These are phyloP conservation scores for Cornus kousa DNA, from an alignment of 148 eudicot genomes.

Conservation along the genomic window DNA sequence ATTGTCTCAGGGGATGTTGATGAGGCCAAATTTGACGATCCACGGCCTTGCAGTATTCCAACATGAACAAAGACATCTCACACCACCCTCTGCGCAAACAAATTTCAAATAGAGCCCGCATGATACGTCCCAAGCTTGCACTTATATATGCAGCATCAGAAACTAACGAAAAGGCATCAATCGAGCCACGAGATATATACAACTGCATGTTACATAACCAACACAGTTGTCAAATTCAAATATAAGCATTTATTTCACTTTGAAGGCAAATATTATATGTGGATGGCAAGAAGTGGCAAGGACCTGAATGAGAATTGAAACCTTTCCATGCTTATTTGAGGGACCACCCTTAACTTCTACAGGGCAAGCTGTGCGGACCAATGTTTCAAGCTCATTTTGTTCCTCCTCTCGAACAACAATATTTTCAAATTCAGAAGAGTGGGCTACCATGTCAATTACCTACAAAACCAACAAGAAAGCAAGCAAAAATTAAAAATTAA, in stretches of 20 bases:
- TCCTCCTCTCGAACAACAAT: slow-evolving; percentile 97
- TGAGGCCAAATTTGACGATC: slow-evolving; percentile 99
- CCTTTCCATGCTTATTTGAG: slow-evolving; percentile 92
- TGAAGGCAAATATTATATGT: neutral
- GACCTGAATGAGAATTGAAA: slow-evolving; percentile 97
- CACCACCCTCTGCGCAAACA: slow-evolving; percentile 99
- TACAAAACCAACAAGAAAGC: slow-evolving; percentile 23
- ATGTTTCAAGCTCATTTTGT: slow-evolving; percentile 79
- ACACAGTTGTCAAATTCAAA: slow-evolving; percentile 17
- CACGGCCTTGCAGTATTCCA: slow-evolving; percentile 98
- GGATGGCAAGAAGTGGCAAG: slow-evolving; percentile 3
- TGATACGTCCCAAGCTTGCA: slow-evolving; percentile 98
- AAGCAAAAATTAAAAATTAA: neutral
- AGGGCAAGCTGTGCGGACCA: slow-evolving; percentile 74
- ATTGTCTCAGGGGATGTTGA: slow-evolving; percentile 95
- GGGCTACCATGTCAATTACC: slow-evolving; percentile 99
- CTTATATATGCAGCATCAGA: slow-evolving; percentile 98
- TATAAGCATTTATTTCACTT: neutral
- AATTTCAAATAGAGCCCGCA: slow-evolving; percentile 95
- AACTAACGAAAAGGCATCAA: slow-evolving; percentile 83
- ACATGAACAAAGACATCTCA: slow-evolving; percentile 88
- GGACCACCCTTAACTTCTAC: slow-evolving; percentile 94
- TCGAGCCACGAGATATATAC: slow-evolving; percentile 84
- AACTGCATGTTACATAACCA: slow-evolving; percentile 45
- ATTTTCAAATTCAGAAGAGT: slow-evolving; percentile 98